Evolutionary conservation across 306 rosid genomes (phyloP), one percentile per base, ranked within the genome.

Genomic region (Cicer pinnatifidum): DNA sequence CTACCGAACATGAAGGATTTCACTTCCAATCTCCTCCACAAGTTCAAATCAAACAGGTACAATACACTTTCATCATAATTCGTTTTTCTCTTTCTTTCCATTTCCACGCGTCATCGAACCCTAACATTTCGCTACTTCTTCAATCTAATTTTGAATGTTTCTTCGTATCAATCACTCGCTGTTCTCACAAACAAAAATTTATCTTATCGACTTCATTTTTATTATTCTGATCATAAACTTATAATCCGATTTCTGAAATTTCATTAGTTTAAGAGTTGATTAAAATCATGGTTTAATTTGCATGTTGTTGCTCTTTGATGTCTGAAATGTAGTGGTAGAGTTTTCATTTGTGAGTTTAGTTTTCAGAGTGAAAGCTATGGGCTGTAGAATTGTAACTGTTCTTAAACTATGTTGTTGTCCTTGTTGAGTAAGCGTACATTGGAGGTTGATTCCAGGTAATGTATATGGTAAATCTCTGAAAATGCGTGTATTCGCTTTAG

Each of bases 391-490:
- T 85, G 78, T 54, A 56, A 59, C 39, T 85, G 82, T 79, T 86
- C 71, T 76, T 79, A 79, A 94, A 90, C 87, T 77, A 94, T 94
- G 98, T 87, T 94, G 95, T 91, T 94, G 92, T 94, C 98, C 89
- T 89, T 89, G 84, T 44, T 94, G 85, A 91, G 98, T 87, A 89
- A 87, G 86, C 97, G 97, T 75, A 75, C 87, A 9, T 91, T 94
- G 92, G 98, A 89, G 84, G 92, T 89, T 83, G 97, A 89, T 94
- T 91, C 95, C 86, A 94, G 97, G 98, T 91, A 76, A 73, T 23
- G 23, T 12, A 45, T 37, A 51, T 3, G 6, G 39, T 8, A 20
- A 33, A 65, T 3, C 4, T 43, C 7, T 13, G 61, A 11, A 38
- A 43, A 7, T 0, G 6, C 12, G 48, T 56, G 16, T 28, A 66